Conservation (phyloP, 2,329 filamentous ascomycete genomes). For the Trichoderma sp. region DNA sequence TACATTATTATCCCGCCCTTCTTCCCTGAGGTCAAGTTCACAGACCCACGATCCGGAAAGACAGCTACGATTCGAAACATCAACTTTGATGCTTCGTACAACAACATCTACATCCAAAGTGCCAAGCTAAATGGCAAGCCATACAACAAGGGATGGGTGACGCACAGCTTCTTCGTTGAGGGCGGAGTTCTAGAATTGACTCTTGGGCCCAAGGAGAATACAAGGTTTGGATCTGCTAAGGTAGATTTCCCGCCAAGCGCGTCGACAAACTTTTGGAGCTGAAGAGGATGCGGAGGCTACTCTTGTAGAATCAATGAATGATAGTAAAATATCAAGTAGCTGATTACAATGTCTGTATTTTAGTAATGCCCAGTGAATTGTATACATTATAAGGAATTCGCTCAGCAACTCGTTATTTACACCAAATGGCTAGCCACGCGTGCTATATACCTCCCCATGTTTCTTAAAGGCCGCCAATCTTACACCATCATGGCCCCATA, state of each 20-base stretch:
- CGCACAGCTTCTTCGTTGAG: conserved; percentile 56
- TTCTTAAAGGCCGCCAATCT: not conserved
- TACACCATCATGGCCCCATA: not conserved
- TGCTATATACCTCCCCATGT: not conserved
- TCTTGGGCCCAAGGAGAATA: conserved; percentile 50
- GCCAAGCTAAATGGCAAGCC: conserved; percentile 52
- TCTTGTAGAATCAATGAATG: not conserved
- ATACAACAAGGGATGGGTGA: conserved; percentile 58
- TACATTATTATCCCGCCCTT: conserved; percentile 53
- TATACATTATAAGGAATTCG: not conserved
- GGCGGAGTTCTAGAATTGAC: conserved; percentile 56
- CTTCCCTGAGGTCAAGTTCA: conserved; percentile 44
- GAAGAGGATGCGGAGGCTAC: not conserved
- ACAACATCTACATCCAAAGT: conserved; percentile 56
- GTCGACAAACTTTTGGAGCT: conserved; percentile 25
- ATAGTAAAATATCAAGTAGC: not conserved
- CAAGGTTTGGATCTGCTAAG: conserved; percentile 20
- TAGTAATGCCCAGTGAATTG: not conserved
- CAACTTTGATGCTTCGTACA: conserved; percentile 42
- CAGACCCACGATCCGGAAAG: conserved; percentile 27
- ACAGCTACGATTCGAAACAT: conserved; percentile 31
- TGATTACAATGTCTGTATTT: not conserved
- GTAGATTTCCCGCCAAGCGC: conserved; percentile 25
- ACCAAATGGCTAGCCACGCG: not conserved
- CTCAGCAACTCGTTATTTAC: not conserved